Base-by-base conservation (phyloP, 2,329 filamentous ascomycete species). In the Penicillium sp. region DNA sequence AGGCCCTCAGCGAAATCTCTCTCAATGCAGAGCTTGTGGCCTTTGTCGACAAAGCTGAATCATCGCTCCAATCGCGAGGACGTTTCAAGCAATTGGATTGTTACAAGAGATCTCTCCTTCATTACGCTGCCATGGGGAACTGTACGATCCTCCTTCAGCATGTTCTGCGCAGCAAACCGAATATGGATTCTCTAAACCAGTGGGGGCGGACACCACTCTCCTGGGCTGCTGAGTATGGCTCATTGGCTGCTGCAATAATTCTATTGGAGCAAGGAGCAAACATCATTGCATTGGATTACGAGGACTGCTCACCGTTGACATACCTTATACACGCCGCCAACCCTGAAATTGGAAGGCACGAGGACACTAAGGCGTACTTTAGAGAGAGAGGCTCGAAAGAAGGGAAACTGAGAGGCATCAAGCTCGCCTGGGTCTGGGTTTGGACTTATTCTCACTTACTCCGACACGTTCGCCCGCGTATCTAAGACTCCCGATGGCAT, bases 111-210 rank as follows among this genome's bases (percentile, higher is more conserved):
- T 45, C 43, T 45, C 43, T 45, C n/a, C 27, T 45, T 32, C 27
- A 45, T 45, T 45, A 45, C 24, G 43, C 43, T 45, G 43, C 43
- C 43, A 45, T 45, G 27, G 43, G 43, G 43, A 32, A 45, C 43
- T 45, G 27, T 32, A 18, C 13, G 32, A 45, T 5, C 16, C 43
- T 45, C 27, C 43, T 45, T 32, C n/a, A 16, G 3, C 14, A 45
- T 32, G 27, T 45, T 13, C 43, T 45, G 10, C 43, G 32, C 2
- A 45, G 43, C 9, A 32, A 45, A 27, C 27, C 14, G 16, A 18
- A 32, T 16, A 8, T 45, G n/a, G 43, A 45, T 45, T 45, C 43
- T 32, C 27, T n/a, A 45, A 11, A 45, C n/a, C 43, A 16, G 24
- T 24, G 24, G 24, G 24, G 24, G 24, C 24, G 24, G 24, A 24